These are phyloP conservation scores for Cadophora luteo-olivacea DNA, from an alignment of 2,329 filamentous ascomycete genomes.

Conservation along the genomic window DNA sequence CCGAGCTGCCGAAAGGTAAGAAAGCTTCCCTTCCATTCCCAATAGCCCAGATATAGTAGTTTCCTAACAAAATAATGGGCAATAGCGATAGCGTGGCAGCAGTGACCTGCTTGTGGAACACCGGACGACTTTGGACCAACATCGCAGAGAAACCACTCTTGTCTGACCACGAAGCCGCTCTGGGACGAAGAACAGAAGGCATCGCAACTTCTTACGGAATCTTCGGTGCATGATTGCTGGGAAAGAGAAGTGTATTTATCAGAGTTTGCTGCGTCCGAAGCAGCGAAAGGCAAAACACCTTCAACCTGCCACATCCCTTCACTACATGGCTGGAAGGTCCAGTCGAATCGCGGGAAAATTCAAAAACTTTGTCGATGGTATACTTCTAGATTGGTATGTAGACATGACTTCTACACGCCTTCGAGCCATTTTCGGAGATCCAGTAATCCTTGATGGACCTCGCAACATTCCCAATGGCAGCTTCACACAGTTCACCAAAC, in stretches of 20 bases:
- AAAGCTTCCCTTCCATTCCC: background rate
- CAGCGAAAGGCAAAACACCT: background rate
- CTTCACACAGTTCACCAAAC: too few relatives aligned
- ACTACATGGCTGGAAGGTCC: background rate
- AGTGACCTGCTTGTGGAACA: background rate
- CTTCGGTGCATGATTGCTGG: background rate
- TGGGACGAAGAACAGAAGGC: background rate
- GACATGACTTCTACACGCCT: background rate
- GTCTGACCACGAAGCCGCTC: background rate
- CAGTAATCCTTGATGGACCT: too few relatives aligned
- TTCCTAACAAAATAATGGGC: background rate
- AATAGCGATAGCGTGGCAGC: background rate
- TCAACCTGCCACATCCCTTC: background rate
- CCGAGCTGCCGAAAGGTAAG: background rate
- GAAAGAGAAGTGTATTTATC: background rate
- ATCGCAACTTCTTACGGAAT: background rate
- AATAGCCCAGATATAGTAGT: constrained; percentile 2
- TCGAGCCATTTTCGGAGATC: too few relatives aligned
- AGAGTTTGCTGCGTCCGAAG: background rate
- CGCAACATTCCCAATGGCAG: too few relatives aligned
- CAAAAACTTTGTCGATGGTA: background rate
- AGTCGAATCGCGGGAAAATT: background rate
- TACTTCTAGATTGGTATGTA: background rate
- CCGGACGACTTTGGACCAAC: background rate
- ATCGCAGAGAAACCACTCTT: background rate